Evolutionary conservation across 1,139 yeast species (phyloP), one percentile per base, ranked within the genome.

Genomic region (Kazachstania sp.): DNA sequence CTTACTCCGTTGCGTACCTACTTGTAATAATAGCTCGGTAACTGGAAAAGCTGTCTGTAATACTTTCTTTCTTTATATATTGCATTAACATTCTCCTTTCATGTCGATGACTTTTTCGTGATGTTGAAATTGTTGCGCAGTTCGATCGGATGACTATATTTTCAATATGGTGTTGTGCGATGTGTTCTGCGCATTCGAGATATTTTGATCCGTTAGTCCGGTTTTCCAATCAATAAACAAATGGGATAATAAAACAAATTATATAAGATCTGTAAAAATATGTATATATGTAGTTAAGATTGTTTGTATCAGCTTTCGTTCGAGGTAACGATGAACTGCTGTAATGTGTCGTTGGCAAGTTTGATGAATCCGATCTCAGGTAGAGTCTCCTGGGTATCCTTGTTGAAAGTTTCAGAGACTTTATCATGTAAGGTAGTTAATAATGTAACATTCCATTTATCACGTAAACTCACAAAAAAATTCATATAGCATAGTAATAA

Each of bases 291-390:
- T n/a, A n/a, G n/a, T n/a, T n/a, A n/a, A n/a, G n/a, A n/a, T n/a
- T n/a, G n/a, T n/a, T n/a, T n/a, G n/a, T n/a, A n/a, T n/a, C n/a
- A n/a, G n/a, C n/a, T n/a, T n/a, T n/a, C n/a, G n/a, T n/a, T n/a
- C n/a, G n/a, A n/a, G n/a, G n/a, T n/a, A n/a, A n/a, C n/a, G 16
- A 19, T 15, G n/a, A 15, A 42, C 18, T 28, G 20, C 18, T 41
- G 13, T 9, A 34, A 28, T 28, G 57, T 54, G 6, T 54, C 55
- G 34, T 56, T 55, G 9, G 63, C 56, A n/a, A 60, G 48, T 31
- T 54, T 49, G 16, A 63, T 54, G 42, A 58, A 58, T 16, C 56
- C 58, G 12, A 59, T 35, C 39, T 62, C 64, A 18, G 64, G 61
- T 7, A 39, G 26, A 7, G 39, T 45, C 15, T 45, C 44, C 6